Base-by-base conservation (phyloP, 306 rosid genomes). In the Argentina anserina region DNA sequence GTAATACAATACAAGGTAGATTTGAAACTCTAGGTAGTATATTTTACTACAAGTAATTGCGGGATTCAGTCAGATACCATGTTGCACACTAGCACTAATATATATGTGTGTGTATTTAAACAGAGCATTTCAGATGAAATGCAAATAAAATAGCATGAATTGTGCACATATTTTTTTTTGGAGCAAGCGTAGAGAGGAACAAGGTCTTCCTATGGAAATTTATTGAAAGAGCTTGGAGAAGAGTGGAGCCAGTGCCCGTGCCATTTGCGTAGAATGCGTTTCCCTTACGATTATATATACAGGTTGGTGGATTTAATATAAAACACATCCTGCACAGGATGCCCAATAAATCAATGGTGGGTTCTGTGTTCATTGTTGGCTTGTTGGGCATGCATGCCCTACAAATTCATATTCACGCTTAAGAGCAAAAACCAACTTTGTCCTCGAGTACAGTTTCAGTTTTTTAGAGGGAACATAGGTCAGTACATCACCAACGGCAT, bases 401-500 rank as follows among this genome's bases (percentile, higher is more conserved):
- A 75, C 86, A 69, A 25, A 68, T 70, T 41, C 65, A 65, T 70
- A 67, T 67, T 42, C 69, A 67, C 70, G 50, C 73, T 52, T 60
- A 56, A 45, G 78, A 80, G 78, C 55, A 68, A 60, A 46, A 50
- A 20, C 56, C 9, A 21, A 20, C 23, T 52, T 69, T 85, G 84
- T 72, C 78, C 67, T 6, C 36, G 34, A 43, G 18, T 7, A 21
- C 58, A 31, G 39, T 4, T 59, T 42, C 62, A 43, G 21, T 61
- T 52, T 70, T 67, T 37, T 41, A 50, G 55, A 63, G 28, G 29
- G 67, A 69, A 49, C 72, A 64, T 45, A 75, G 70, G 73, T 63
- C 68, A 50, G 9, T 14, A 26, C 82, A 87, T 78, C 42, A 71
- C 76, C 73, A 87, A 87, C 86, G 92, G 90, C 86, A 61, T 61